phyloP scores from a whole-genome alignment of 2,329 filamentous ascomycete species.

The Rhytidhysteron rufulum region DNA sequence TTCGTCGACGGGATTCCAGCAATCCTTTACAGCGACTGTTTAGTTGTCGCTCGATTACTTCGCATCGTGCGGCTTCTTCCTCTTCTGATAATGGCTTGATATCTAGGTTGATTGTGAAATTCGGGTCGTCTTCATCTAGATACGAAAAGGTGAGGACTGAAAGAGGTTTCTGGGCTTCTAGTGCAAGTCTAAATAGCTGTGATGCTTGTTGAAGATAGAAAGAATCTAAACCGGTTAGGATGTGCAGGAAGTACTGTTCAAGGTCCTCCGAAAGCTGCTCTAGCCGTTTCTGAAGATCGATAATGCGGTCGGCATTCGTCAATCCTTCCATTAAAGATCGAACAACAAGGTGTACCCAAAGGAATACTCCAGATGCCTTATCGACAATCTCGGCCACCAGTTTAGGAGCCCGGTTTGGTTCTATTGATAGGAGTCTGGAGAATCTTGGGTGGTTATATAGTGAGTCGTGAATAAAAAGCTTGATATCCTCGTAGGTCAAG shows the following conservation, averaged over 20 bases:
- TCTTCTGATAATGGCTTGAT: background rate
- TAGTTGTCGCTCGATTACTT: slow-evolving; percentile 2
- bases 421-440: background rate
- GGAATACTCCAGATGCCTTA: slow-evolving; percentile 4
- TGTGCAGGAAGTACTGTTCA: background rate
- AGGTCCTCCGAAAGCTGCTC: slow-evolving; percentile 3
- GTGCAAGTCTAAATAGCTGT: background rate
- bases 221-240: background rate
- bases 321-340: slow-evolving; percentile 2
- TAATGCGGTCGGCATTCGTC: slow-evolving; percentile 1
- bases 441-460: background rate
- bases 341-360: slow-evolving; percentile 4
- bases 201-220: background rate
- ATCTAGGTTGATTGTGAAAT: background rate
- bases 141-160: background rate
- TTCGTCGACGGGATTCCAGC: slow-evolving; percentile 1
- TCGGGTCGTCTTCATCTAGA: slow-evolving; percentile 2
- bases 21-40: slow-evolving; percentile 2
- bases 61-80: background rate
- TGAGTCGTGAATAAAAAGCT: background rate
- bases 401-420: background rate
- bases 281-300: slow-evolving; percentile 4
- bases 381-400: slow-evolving; percentile 1
- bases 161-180: background rate
- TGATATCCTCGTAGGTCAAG: background rate